Conservation (phyloP, 164 flowering plant genomes). For the Tinospora cordifolia region DNA sequence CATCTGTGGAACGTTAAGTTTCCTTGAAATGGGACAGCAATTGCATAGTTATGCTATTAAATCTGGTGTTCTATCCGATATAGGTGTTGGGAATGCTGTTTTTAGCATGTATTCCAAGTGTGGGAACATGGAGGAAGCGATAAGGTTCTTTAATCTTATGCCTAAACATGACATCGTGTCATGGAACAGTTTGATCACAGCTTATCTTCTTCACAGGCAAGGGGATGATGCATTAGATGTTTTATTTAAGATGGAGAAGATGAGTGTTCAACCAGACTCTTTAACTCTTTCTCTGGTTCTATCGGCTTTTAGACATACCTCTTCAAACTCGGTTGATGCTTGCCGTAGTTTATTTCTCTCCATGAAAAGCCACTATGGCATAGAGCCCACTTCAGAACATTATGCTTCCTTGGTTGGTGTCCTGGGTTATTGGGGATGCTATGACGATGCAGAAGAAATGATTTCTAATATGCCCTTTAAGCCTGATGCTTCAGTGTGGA, state of each 20-base stretch:
- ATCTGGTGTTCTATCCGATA: constrained; percentile 40
- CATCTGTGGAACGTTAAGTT: constrained; percentile 67
- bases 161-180: constrained; percentile 52
- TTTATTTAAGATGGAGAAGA: constrained; percentile 53
- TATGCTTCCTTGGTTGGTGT: constrained; percentile 67
- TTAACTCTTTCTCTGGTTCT: constrained; percentile 50
- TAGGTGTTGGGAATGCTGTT: constrained; percentile 54
- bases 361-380: constrained; percentile 39
- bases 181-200: constrained; percentile 70
- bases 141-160: constrained; percentile 50
- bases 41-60: constrained; percentile 56
- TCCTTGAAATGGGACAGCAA: constrained; percentile 62
- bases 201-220: constrained; percentile 57
- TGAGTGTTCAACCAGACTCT: constrained; percentile 45
- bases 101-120: constrained; percentile 79
- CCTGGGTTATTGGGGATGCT: constrained; percentile 60
- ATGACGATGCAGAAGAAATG: constrained; percentile 74
- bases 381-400: constrained; percentile 68
- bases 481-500: constrained; percentile 59
- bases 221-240: constrained; percentile 62
- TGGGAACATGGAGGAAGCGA: constrained; percentile 51
- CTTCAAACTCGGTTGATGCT: constrained; percentile 36
- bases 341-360: constrained; percentile 59
- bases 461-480: constrained; percentile 51
- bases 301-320: constrained; percentile 61